A percentile compares a stretch with the other conserved stretches of the same genome.
phyloP scores from a whole-genome alignment of 371 early-diverging fungal genomes.

The Umbelopsis sp. region DNA sequence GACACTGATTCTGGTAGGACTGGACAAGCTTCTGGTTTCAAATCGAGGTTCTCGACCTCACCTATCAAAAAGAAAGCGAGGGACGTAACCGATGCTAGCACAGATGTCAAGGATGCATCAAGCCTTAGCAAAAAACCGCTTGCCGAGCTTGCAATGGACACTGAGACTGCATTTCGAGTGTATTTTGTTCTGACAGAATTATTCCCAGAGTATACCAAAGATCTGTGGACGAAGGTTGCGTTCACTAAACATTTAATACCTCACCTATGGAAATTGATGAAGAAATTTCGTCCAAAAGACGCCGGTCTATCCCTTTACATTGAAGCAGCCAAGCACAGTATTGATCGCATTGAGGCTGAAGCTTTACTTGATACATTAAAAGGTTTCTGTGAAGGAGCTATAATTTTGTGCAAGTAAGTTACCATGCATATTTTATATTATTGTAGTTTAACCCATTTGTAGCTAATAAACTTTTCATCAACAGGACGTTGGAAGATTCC shows the following conservation, averaged over 20 bases:
- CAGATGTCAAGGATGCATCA: slow-evolving; percentile 14
- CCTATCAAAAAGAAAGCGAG: slow-evolving; percentile 2
- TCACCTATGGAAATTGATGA: slow-evolving; percentile 67
- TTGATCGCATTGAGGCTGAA: slow-evolving; percentile 56
- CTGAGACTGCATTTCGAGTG: slow-evolving; percentile 55
- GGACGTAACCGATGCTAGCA: neutral
- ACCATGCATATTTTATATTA: slow-evolving; percentile 38
- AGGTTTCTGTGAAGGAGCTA: slow-evolving; percentile 59
- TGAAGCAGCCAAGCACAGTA: slow-evolving; percentile 49
- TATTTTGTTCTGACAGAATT: slow-evolving; percentile 48
- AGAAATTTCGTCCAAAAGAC: slow-evolving; percentile 60
- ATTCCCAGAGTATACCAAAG: slow-evolving; percentile 52
- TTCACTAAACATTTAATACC: slow-evolving; percentile 62
- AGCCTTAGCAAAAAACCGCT: slow-evolving; percentile 20
- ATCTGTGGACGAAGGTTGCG: slow-evolving; percentile 60
- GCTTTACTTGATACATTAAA: slow-evolving; percentile 61
- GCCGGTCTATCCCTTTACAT: slow-evolving; percentile 55
- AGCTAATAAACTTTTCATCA: neutral
- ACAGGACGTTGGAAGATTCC: slow-evolving; percentile 77
- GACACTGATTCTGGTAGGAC: slow-evolving; percentile 21
- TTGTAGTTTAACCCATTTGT: neutral
- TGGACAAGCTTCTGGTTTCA: slow-evolving; percentile 14
- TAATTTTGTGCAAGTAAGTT: slow-evolving; percentile 53
- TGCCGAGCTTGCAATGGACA: slow-evolving; percentile 52
- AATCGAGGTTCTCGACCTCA: neutral